Evolutionary conservation across 2,329 filamentous ascomycete species (phyloP), one percentile per base, ranked within the genome.

Genomic region (Rhinocladiella similis): DNA sequence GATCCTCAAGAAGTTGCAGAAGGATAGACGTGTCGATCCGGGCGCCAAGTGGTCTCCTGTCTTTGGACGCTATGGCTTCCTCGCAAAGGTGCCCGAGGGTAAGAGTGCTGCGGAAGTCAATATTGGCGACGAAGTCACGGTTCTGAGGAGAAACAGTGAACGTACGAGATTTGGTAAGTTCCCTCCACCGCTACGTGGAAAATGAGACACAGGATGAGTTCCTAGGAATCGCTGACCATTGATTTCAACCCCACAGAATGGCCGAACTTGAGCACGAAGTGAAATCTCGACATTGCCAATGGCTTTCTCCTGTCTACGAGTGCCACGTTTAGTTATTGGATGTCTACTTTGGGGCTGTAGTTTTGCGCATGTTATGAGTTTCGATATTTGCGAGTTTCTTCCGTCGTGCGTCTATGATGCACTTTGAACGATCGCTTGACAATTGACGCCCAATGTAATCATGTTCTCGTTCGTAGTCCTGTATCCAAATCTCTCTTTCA

Each of bases 21-120:
- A 77, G 50, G 86, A 91, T 70, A 79, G 89, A 18, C 79, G 88
- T 54, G 86, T 91, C 5, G 88, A 92, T 67, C 61, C 69, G n/a
- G 88, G 88, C 0, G 75, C 75, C 33, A 88, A 83, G 67, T 90
- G 83, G 69, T 82, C 80, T 57, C 87, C 88, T 12, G 78, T 89
- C 7, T 91, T 91, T 76, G 88, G 88, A 9, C 78, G 87, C 43
- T 91, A 91, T 72, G 86, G 80, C 0, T 90, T 90, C 67, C 70
- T 88, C 41, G 71, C 70, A 20, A 59, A 50, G 43, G 54, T 60
- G 9, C 53, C 55, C 5, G 65, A 63, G 16, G 67, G 64, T 18
- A 70, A 68, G 10, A 67, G 67, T 29, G 70, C 69, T 14, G 65
- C 70, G n/a, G 63, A 66, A 46, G 70, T 87, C 47, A 70, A 69